These are phyloP conservation scores for Athelia psychrophila DNA, from an alignment of 1,284 basidiomycete species.

Conservation along the genomic window DNA sequence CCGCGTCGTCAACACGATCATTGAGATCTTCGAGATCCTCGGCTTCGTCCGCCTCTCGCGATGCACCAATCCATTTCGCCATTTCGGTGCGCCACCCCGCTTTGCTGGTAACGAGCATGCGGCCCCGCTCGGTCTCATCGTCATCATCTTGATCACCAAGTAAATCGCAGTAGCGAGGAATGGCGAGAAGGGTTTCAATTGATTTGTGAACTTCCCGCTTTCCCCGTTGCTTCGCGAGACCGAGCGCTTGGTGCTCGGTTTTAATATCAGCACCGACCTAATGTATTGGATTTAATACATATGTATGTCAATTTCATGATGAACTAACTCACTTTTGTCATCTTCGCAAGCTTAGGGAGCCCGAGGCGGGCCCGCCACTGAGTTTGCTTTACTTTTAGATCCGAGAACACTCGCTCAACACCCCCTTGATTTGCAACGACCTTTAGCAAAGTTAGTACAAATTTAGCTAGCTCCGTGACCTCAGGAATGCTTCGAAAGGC, in stretches of 20 bases:
- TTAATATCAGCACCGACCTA: not conserved
- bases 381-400: conserved; percentile 8
- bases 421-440: conserved; percentile 7
- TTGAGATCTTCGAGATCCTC: too few relatives aligned
- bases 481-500: conserved; percentile 1
- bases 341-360: conserved; percentile 5
- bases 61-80: not conserved
- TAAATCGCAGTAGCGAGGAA: not conserved
- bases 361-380: conserved; percentile 5
- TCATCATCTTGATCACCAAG: not conserved
- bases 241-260: not conserved
- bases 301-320: not conserved
- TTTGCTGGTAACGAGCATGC: not conserved
- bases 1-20: too few relatives aligned
- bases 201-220: not conserved
- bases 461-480: conserved; percentile 7
- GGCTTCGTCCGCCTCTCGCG: not conserved
- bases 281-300: not conserved
- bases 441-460: conserved; percentile 5
- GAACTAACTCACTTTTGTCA: conserved; percentile 4
- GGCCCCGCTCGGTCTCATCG: not conserved
- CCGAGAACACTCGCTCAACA: conserved; percentile 7
- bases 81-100: not conserved
- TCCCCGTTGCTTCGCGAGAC: not conserved
- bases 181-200: not conserved